Percentiles rank a stretch among this genome's conserved stretches.
Conservation (phyloP, 2,329 filamentous ascomycete species). For the Magnaporthales sp. region DNA sequence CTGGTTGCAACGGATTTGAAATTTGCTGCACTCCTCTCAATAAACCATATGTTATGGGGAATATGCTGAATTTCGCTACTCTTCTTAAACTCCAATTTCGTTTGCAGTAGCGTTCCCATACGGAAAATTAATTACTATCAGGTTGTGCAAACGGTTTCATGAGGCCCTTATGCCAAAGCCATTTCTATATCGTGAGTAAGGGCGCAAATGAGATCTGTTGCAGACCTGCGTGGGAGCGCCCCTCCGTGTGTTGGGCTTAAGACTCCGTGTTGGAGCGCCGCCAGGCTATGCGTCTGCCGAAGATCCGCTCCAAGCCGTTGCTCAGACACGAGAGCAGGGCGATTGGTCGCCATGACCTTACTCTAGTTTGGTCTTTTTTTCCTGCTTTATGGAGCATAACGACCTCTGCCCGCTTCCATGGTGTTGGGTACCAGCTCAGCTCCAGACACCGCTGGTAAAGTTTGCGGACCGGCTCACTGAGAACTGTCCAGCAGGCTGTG, state of each 20-base stretch:
- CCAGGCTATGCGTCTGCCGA: conserved; percentile 1
- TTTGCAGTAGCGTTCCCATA: no score
- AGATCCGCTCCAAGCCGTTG: conserved; percentile 9
- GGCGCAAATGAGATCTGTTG: background rate
- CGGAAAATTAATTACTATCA: no score
- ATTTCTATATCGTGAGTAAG: background rate
- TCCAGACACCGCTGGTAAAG: conserved; percentile 8
- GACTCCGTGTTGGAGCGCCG: background rate
- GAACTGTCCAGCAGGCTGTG: background rate
- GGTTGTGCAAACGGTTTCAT: no score
- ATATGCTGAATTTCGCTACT: no score
- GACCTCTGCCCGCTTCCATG: conserved; percentile 7
- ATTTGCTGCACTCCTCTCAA: no score
- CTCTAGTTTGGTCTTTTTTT: conserved; percentile 5
- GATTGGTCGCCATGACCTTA: conserved; percentile 8
- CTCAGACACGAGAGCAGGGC: conserved; percentile 9
- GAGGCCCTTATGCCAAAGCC: background rate
- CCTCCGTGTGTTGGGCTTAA: background rate
- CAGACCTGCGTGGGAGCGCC: background rate
- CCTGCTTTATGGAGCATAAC: conserved; percentile 8
- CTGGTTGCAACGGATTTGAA: no score
- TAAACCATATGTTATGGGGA: no score
- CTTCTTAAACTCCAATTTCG: no score
- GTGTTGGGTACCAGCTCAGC: conserved; percentile 1
- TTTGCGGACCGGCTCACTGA: background rate